phyloP scores from a whole-genome alignment of 2,329 filamentous ascomycete species.

The Orbilia oligospora region DNA sequence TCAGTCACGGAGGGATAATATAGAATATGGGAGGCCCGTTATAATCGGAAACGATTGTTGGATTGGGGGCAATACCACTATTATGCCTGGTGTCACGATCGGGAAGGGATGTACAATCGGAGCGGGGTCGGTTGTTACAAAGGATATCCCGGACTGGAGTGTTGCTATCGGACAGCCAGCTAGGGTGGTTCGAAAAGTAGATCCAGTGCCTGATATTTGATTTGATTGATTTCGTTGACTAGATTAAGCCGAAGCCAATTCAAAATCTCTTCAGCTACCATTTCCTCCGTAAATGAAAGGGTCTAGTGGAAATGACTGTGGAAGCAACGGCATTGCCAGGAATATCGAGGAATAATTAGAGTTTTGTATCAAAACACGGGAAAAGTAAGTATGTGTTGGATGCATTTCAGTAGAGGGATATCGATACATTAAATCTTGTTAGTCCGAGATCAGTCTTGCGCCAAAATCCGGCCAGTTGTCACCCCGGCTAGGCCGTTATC shows the following conservation, averaged over 20 bases:
- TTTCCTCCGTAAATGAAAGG: no score
- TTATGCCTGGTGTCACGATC: slow-evolving; percentile 83
- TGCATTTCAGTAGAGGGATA: no score
- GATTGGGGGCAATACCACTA: slow-evolving; percentile 79
- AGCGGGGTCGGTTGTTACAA: slow-evolving; percentile 87
- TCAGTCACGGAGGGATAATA: slow-evolving; percentile 81
- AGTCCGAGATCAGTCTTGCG: no score
- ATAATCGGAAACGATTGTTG: slow-evolving; percentile 85
- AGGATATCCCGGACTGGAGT: slow-evolving; percentile 75
- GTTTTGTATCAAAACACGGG: no score
- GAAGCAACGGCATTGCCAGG: no score
- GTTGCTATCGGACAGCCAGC: slow-evolving; percentile 79
- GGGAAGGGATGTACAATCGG: slow-evolving; percentile 81
- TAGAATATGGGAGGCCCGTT: slow-evolving; percentile 81
- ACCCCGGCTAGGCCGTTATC: no score
- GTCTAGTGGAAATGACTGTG: no score
- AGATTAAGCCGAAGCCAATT: not conserved
- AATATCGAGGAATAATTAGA: no score
- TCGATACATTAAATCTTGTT: no score
- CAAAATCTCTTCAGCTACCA: no score
- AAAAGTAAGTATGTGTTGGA: no score
- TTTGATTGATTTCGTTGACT: not conserved
- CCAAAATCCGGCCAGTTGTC: no score
- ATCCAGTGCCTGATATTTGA: slow-evolving; percentile 63
- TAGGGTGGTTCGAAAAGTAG: slow-evolving; percentile 70